Evolutionary conservation across 768 basidiomycete genomes (phyloP), one percentile per base, ranked within the genome.

Genomic region (Tylopilus sp.): DNA sequence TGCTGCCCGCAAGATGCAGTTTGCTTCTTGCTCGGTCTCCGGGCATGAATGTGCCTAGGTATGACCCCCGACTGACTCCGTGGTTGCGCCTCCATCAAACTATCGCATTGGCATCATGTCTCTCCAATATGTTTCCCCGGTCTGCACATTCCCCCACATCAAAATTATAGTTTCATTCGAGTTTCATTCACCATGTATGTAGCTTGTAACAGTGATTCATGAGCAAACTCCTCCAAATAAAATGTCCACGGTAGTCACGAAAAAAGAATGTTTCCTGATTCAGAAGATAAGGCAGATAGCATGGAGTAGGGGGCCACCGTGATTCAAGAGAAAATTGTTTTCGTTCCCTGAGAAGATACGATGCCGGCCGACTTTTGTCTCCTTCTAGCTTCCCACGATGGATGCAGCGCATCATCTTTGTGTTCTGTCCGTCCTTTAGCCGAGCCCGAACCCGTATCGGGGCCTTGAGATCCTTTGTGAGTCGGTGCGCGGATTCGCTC

Each of bases 301-400:
- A 41, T 43, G 46, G 48, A 38, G 37, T 46, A 41, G 43, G 46
- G 48, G 42, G 37, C 45, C 14, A 37, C 47, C 59, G 63, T 19
- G 56, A 44, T 16, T 52, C 43, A 24, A n/a, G 60, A 50, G 38
- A 79, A 91, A 49, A 80, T 81, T 53, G 97, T 96, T 76, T 97
- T 97, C 67, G 85, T 94, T 24, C 92, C 90, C 69, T 86, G 84
- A 42, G 85, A 76, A 38, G 84, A 80, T 11, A 84, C 69, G 33
- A 87, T 85, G 8, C 74, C 74, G n/a, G 73, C 76, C 58, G 76
- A 80, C 71, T 88, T 92, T 54, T 86, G 69, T 68, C 83, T 85
- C 70, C 78, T 80, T 73, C 95, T 98, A 7, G 97, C 97, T 69
- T 91, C 91, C 96, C 97, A 99, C 14, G 92, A 96, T 3, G 97